phyloP scores from a whole-genome alignment of 2,329 filamentous ascomycete species.

The Volutella citrinella region DNA sequence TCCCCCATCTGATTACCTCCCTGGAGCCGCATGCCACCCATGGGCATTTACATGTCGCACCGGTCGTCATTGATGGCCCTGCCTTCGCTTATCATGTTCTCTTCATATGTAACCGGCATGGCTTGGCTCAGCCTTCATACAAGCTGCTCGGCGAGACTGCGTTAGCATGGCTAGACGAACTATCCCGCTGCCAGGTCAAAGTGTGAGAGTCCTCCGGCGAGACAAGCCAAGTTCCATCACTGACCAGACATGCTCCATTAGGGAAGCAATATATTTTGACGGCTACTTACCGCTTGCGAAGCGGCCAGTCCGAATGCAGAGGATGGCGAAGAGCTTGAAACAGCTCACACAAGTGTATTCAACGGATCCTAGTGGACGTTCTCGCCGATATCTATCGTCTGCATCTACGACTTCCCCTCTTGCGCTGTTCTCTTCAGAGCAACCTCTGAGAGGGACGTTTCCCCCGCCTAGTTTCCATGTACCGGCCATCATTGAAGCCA shows the following conservation, averaged over 20 bases:
- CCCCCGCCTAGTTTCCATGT: conserved; percentile 70
- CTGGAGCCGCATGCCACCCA: conserved; percentile 50
- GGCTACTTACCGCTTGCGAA: conserved; percentile 73
- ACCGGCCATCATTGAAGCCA: conserved; percentile 69
- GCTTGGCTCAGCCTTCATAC: conserved; percentile 60
- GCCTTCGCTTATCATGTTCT: conserved; percentile 73
- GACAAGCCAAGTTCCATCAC: no score
- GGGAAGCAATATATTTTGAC: conserved; percentile 76
- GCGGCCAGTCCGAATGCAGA: conserved; percentile 54
- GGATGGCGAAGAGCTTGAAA: conserved; percentile 56
- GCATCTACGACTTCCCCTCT: conserved; percentile 8
- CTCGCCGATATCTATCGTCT: conserved; percentile 17
- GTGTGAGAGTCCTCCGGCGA: no score
- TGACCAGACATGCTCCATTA: no score
- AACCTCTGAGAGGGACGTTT: conserved; percentile 28
- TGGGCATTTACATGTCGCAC: conserved; percentile 37
- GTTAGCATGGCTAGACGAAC: conserved; percentile 59
- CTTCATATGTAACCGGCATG: conserved; percentile 49
- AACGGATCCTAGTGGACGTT: conserved; percentile 26
- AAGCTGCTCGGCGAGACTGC: conserved; percentile 57
- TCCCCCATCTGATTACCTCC: conserved; percentile 52
- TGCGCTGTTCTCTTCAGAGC: conserved; percentile 24
- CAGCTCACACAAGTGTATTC: conserved; percentile 49
- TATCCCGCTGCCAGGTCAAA: conserved; percentile 52
- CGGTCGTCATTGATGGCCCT: conserved; percentile 70